These are phyloP conservation scores for Cornus suecica DNA, from an alignment of 148 eudicot genomes.

Conservation along the genomic window DNA sequence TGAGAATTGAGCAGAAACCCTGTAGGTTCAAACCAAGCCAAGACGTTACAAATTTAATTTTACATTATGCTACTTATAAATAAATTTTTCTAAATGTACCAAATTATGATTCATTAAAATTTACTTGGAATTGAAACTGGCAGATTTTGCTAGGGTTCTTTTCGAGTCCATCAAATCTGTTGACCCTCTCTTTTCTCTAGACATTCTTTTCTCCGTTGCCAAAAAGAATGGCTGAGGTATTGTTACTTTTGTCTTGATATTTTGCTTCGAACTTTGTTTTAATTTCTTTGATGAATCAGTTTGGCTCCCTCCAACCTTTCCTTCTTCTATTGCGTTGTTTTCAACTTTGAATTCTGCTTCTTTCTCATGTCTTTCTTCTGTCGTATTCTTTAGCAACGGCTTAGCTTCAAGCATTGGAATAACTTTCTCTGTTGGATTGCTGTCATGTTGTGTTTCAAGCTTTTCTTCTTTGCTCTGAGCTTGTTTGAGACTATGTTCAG, in stretches of 20 bases:
- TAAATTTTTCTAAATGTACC: background rate
- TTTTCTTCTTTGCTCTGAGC: background rate
- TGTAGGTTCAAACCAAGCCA: constrained; percentile 5
- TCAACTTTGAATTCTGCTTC: background rate
- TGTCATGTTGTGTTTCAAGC: background rate
- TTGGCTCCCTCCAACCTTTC: background rate
- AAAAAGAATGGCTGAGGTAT: constrained; percentile 15
- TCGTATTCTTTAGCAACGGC: background rate
- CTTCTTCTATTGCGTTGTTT: background rate
- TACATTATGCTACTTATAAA: too few relatives aligned
- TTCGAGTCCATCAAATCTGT: constrained; percentile 7
- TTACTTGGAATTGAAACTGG: constrained; percentile 16
- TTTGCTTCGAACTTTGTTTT: constrained; percentile 8
- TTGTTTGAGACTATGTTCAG: background rate
- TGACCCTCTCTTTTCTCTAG: constrained; percentile 4
- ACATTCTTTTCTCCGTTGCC: constrained; percentile 20
- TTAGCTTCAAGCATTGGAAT: constrained; percentile 1
- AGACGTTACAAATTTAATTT: background rate
- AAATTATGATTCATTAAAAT: background rate
- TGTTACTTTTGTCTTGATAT: constrained; percentile 7
- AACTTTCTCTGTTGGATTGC: background rate
- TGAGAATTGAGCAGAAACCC: background rate
- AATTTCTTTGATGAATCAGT: constrained; percentile 4
- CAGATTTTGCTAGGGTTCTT: constrained; percentile 3
- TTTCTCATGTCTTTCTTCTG: background rate